These are phyloP conservation scores for Acacia confusa DNA, from an alignment of 306 rosid genomes.

Conservation along the genomic window DNA sequence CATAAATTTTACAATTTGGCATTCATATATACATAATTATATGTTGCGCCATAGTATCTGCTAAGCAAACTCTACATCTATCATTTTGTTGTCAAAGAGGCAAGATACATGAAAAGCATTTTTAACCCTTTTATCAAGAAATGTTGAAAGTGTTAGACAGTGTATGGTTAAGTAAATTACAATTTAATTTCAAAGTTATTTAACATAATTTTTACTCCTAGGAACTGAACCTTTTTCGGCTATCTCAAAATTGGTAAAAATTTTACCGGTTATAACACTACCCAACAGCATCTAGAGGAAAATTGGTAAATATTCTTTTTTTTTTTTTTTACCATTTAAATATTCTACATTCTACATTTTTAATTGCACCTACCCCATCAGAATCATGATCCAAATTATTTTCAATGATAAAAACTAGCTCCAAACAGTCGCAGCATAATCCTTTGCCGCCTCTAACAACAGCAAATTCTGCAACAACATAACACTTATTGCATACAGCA, in stretches of 20 bases:
- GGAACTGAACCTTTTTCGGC: neutral
- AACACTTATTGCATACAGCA: slow-evolving; percentile 52
- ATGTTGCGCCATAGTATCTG: neutral
- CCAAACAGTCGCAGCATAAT: slow-evolving; percentile 57
- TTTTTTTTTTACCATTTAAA: no score
- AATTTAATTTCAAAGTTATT: neutral
- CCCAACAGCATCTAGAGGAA: neutral
- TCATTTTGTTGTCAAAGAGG: neutral
- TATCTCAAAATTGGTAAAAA: neutral
- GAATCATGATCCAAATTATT: slow-evolving; percentile 45
- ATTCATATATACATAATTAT: neutral
- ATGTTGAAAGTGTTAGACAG: neutral
- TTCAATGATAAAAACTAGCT: slow-evolving; percentile 54
- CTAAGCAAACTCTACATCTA: neutral
- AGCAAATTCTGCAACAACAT: slow-evolving; percentile 37
- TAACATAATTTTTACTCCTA: neutral
- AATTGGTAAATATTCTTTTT: no score
- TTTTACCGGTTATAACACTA: neutral
- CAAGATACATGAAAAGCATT: neutral
- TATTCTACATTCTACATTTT: neutral
- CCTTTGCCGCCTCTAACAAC: slow-evolving; percentile 43
- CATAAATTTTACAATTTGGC: neutral
- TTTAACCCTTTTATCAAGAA: neutral
- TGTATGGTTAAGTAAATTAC: slow-evolving; percentile 4
- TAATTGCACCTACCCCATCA: slow-evolving; percentile 54